These are phyloP conservation scores for Monilinia vaccinii-corymbosi DNA, from an alignment of 2,329 filamentous ascomycete species.

Conservation along the genomic window DNA sequence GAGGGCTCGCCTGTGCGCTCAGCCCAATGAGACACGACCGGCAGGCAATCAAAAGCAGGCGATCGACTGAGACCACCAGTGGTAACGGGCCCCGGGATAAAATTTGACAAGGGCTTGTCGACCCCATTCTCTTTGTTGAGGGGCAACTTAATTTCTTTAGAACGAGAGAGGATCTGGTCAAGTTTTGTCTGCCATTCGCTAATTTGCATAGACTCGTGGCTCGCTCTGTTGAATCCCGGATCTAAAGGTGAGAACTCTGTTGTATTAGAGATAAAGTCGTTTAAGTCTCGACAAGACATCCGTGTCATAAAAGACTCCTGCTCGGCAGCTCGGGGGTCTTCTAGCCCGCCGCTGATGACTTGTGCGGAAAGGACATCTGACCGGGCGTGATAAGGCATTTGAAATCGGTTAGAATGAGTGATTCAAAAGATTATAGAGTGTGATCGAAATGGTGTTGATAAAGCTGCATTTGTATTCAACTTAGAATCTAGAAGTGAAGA, in stretches of 20 bases:
- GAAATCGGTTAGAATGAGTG: neutral
- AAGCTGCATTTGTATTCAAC: neutral
- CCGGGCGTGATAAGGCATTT: neutral
- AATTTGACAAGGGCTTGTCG: neutral
- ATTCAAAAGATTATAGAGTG: neutral
- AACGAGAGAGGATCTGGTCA: neutral
- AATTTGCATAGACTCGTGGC: neutral
- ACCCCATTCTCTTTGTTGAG: neutral
- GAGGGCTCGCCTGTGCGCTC: neutral
- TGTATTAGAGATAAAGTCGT: neutral
- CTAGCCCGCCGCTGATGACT: neutral
- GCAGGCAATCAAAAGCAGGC: slow-evolving; percentile 1
- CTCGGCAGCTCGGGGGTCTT: neutral
- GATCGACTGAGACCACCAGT: neutral
- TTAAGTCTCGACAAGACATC: neutral
- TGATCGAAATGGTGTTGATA: neutral
- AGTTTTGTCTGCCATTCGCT: neutral
- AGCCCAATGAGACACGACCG: neutral
- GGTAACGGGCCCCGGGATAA: neutral
- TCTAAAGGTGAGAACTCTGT: neutral
- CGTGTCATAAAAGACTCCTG: neutral
- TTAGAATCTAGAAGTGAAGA: too few species aligned
- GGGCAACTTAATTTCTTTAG: neutral
- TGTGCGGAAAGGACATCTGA: neutral
- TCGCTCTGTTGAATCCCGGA: neutral